Evolutionary conservation across 148 eudicot species (phyloP).

Genomic region (Fagopyrum esculentum): DNA sequence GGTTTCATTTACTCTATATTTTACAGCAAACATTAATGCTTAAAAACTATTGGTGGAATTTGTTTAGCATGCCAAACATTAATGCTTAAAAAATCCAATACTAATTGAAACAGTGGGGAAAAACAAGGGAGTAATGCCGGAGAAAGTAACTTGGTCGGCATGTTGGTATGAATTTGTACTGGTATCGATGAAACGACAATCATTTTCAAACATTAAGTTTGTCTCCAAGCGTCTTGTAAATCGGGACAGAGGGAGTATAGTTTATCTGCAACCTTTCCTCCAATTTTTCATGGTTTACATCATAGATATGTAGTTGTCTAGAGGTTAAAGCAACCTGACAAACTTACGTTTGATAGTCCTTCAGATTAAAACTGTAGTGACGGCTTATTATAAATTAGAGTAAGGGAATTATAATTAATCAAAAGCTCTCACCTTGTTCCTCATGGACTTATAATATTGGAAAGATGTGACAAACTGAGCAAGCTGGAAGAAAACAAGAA

Average conservation of each 20-base stretch:
- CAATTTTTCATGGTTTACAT: neutral
- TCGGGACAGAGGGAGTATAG: neutral
- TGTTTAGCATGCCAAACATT: too few relatives aligned
- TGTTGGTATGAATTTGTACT: too few relatives aligned
- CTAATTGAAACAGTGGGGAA: too few relatives aligned
- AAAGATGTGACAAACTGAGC: conserved; percentile 76
- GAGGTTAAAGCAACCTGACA: neutral
- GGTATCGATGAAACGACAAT: too few relatives aligned
- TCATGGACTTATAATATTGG: conserved; percentile 59
- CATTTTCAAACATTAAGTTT: too few relatives aligned
- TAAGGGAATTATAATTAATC: neutral
- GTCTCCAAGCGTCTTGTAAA: too few relatives aligned
- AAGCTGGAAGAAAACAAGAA: conserved; percentile 75
- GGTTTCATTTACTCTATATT: too few relatives aligned
- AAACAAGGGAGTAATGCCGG: too few relatives aligned
- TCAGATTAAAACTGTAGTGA: neutral
- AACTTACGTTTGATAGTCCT: neutral
- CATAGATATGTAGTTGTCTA: neutral
- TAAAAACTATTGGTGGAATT: too few relatives aligned
- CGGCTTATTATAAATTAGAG: neutral
- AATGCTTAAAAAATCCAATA: too few relatives aligned
- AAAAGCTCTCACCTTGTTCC: conserved; percentile 44
- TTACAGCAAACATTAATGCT: too few relatives aligned
- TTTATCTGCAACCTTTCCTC: neutral
- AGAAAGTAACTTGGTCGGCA: too few relatives aligned